These are phyloP conservation scores for Uncinocarpus reesii DNA, from an alignment of 2,329 filamentous ascomycete species.

Conservation along the genomic window DNA sequence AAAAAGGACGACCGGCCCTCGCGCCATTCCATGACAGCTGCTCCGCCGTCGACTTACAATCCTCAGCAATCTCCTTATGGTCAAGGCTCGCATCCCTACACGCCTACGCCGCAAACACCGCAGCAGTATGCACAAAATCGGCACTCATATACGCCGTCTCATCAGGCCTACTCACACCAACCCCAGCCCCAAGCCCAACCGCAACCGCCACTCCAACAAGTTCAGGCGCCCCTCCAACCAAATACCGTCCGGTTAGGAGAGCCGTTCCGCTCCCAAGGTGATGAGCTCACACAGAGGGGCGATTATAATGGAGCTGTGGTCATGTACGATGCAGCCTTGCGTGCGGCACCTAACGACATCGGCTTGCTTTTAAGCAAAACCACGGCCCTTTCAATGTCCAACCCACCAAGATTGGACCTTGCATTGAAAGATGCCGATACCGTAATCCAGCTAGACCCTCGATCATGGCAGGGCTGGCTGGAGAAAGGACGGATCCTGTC, in stretches of 20 bases:
- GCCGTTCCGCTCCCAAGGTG: constrained; percentile 9
- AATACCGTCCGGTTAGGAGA: neutral
- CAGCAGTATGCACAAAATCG: neutral
- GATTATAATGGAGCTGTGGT: constrained; percentile 11
- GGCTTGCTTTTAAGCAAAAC: constrained; percentile 6
- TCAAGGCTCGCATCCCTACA: neutral
- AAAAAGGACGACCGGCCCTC: constrained; percentile 2
- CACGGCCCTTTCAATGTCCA: constrained; percentile 58
- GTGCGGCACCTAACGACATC: constrained; percentile 2
- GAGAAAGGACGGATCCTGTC: constrained; percentile 9
- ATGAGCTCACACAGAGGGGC: constrained; percentile 4
- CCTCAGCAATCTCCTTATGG: neutral
- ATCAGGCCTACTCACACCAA: too few species aligned
- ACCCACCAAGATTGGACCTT: constrained; percentile 61
- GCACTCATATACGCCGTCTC: neutral
- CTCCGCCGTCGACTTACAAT: neutral
- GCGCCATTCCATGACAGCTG: neutral
- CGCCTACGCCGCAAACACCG: neutral
- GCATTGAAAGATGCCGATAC: constrained; percentile 10
- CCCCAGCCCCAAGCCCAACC: neutral
- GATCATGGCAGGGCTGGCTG: constrained; percentile 10
- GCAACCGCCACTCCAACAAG: neutral
- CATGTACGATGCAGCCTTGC: constrained; percentile 9
- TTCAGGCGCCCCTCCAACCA: neutral
- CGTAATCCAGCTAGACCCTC: constrained; percentile 2